These are phyloP conservation scores for Wickerhamiella dianesei DNA, from an alignment of 805 yeast species.

Conservation along the genomic window DNA sequence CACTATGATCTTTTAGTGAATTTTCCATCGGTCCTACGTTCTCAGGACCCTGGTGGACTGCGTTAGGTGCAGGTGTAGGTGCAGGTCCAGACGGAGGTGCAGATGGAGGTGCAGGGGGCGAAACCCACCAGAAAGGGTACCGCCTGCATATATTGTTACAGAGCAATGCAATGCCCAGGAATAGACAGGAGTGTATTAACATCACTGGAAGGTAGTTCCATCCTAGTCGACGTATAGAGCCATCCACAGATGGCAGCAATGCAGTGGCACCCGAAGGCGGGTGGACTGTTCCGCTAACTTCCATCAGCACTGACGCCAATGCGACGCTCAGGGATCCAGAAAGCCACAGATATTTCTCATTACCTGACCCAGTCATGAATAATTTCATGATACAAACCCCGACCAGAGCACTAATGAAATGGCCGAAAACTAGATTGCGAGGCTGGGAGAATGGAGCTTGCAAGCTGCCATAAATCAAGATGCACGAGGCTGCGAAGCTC, in stretches of 20 bases:
- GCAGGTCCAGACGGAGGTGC: neutral
- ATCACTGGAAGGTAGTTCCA: slow-evolving; percentile 56
- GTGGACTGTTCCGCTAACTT: slow-evolving; percentile 42
- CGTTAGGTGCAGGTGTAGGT: neutral
- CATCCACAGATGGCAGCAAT: slow-evolving; percentile 40
- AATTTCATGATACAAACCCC: slow-evolving; percentile 44
- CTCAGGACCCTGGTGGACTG: too few relatives aligned
- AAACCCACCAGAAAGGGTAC: slow-evolving; percentile 44
- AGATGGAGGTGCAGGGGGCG: neutral
- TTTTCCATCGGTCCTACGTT: neutral
- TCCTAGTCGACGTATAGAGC: slow-evolving; percentile 34
- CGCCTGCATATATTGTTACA: slow-evolving; percentile 39
- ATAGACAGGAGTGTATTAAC: slow-evolving; percentile 35
- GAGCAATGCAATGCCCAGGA: slow-evolving; percentile 37
- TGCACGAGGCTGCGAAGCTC: slow-evolving; percentile 45
- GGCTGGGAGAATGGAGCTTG: slow-evolving; percentile 54
- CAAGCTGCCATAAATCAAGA: slow-evolving; percentile 42
- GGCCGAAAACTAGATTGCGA: slow-evolving; percentile 43
- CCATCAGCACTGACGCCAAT: slow-evolving; percentile 40
- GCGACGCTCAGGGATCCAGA: slow-evolving; percentile 48
- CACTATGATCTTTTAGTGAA: too few relatives aligned
- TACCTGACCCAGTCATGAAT: slow-evolving; percentile 33
- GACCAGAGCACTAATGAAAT: slow-evolving; percentile 37
- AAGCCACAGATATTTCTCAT: slow-evolving; percentile 39
- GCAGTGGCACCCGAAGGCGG: slow-evolving; percentile 69